phyloP scores from a whole-genome alignment of 257 asterid genomes.

The Fraxinus excelsior region DNA sequence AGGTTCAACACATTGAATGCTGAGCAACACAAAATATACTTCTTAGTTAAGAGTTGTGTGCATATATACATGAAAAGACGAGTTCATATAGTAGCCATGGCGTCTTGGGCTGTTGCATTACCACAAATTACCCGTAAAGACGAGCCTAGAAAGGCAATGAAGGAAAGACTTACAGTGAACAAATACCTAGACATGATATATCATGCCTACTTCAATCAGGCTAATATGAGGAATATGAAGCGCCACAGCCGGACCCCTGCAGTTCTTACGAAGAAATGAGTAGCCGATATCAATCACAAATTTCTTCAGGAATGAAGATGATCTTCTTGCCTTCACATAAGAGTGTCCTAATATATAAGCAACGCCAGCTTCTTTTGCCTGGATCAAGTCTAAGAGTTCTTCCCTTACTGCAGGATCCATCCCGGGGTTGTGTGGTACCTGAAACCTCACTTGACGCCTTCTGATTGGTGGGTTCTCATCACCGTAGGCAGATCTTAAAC shows the following conservation, averaged over 20 bases:
- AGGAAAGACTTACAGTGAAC: neutral
- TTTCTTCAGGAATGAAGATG: slow-evolving; percentile 72
- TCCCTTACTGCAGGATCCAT: slow-evolving; percentile 73
- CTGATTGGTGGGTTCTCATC: slow-evolving; percentile 78
- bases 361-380: slow-evolving; percentile 91
- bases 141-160: neutral
- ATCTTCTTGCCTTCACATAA: slow-evolving; percentile 77
- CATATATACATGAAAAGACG: too few relatives aligned
- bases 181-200: slow-evolving; percentile 49
- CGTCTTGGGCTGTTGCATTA: neutral
- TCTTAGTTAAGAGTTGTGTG: neutral
- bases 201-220: slow-evolving; percentile 96
- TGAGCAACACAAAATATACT: neutral
- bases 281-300: slow-evolving; percentile 83
- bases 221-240: slow-evolving; percentile 93
- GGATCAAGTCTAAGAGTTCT: slow-evolving; percentile 74
- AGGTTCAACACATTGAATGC: neutral
- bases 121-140: neutral
- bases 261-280: slow-evolving; percentile 87
- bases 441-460: slow-evolving; percentile 73
- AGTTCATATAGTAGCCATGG: neutral
- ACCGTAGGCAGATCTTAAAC: slow-evolving; percentile 67
- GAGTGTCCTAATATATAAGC: slow-evolving; percentile 97
- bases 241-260: slow-evolving; percentile 92
- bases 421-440: slow-evolving; percentile 53